Base-by-base conservation (phyloP, 352 stramenopile species). In the Pythium aristosporum region DNA sequence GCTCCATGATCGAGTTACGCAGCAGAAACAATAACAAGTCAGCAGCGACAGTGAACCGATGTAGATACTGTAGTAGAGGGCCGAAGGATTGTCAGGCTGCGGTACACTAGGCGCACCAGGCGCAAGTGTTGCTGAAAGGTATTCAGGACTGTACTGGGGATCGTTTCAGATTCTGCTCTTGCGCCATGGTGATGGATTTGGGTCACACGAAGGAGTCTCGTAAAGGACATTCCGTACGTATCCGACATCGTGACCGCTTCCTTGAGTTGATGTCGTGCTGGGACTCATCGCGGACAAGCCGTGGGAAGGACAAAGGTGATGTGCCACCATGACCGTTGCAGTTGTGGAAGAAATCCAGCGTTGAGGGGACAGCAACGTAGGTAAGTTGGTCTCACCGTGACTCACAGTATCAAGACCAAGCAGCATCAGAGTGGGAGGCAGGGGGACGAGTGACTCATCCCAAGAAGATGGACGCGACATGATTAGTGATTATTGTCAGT, bases 1-100 rank as follows among this genome's bases (percentile, higher is more conserved):
- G 84, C 83, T 91, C 32, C 72, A 86, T 56, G 62, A 73, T 36
- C 36, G 15, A 34, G 57, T 71, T n/a, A 21, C 18, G 18, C 41
- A 67, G 16, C 18, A 34, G 52, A 30, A 30, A 30, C 1, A 30
- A 30, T n/a, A 57, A n/a, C 10, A 37, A 42, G 39, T 10, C 12
- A 16, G n/a, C n/a, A 46, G 18, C 23, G 21, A 1, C 7, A 25
- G 25, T 51, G 46, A 16, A 34, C n/a, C 46, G 46, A 51, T 51
- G 11, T 51, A 34, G 21, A 18, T 30, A n/a, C n/a, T n/a, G n/a
- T n/a, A 18, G 37, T 30, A 30, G 25, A 30, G 25, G 25, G 5
- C 37, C 11, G 37, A 12, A 42, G 37, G 11, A 42, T 12, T 49
- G 43, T 49, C n/a, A 49, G 43, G 43, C 10, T 42, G 15, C 37